Percentiles rank a stretch among this genome's conserved stretches.
Conservation (phyloP, 352 stramenopile species). For the Phytophthora ohioensis region DNA sequence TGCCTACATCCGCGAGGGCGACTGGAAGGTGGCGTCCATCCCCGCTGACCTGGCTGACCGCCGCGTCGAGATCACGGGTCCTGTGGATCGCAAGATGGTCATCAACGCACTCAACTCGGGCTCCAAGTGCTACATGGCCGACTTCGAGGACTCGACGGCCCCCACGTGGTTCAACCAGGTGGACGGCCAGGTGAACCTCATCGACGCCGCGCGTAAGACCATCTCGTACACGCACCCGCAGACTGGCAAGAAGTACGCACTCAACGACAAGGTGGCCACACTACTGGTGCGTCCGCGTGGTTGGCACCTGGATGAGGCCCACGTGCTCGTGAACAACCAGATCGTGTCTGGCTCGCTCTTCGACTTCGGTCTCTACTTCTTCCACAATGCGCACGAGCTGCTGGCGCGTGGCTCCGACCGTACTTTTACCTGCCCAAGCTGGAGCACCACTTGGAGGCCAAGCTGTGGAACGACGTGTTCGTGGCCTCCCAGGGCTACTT, state of each 20-base stretch:
- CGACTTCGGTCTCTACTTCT: conserved; percentile 97
- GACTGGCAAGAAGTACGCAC: conserved; percentile 78
- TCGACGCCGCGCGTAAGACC: conserved; percentile 92
- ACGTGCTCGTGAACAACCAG: conserved; percentile 94
- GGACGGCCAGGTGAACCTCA: conserved; percentile 94
- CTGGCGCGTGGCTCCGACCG: conserved; percentile 80
- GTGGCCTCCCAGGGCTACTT: conserved; percentile 93
- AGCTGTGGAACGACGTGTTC: conserved; percentile 98
- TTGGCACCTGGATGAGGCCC: conserved; percentile 96
- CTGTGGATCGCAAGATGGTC: conserved; percentile 97
- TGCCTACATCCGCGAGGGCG: conserved; percentile 82
- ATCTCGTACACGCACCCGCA: conserved; percentile 85
- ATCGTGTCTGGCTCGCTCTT: conserved; percentile 94
- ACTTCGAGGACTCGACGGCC: conserved; percentile 95
- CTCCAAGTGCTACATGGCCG: conserved; percentile 96
- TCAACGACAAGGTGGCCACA: conserved; percentile 84
- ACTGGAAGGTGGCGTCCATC: conserved; percentile 82
- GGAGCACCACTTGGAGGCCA: conserved; percentile 95
- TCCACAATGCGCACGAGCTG: conserved; percentile 95
- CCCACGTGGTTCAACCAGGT: conserved; percentile 95
- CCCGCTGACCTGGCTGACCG: conserved; percentile 91
- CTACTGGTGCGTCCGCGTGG: conserved; percentile 93
- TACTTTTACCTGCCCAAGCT: conserved; percentile 98
- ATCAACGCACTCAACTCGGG: conserved; percentile 97
- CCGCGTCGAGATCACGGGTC: conserved; percentile 96